A percentile compares a stretch with the other conserved stretches of the same genome.
These are phyloP conservation scores for Hansenula anomala DNA, from an alignment of 1,139 yeast genomes.

Conservation along the genomic window DNA sequence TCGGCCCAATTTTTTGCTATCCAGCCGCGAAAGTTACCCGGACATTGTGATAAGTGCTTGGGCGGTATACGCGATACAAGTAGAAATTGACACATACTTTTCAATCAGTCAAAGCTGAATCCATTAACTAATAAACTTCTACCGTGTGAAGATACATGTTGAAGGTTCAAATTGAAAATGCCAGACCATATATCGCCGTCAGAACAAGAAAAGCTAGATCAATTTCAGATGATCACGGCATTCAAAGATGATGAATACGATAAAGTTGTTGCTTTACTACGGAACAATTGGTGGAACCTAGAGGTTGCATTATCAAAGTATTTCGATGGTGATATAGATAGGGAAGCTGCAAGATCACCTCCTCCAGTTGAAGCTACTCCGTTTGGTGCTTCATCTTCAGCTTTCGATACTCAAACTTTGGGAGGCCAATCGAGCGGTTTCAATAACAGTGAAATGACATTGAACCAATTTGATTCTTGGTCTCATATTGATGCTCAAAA, in stretches of 20 bases:
- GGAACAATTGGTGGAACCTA: constrained; percentile 33
- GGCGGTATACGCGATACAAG: background rate
- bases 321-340: constrained; percentile 30
- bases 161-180: too few relatives aligned
- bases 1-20: constrained; percentile 9
- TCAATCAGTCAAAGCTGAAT: too few relatives aligned
- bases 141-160: too few relatives aligned
- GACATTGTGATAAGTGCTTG: background rate
- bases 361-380: constrained; percentile 7
- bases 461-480: background rate
- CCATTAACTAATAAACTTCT: too few relatives aligned
- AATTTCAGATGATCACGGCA: constrained; percentile 31
- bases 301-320: constrained; percentile 33
- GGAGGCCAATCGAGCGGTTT: background rate
- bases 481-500: constrained; percentile 2
- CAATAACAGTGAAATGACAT: background rate
- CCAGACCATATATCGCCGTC: constrained; percentile 27
- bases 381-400: background rate
- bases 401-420: background rate
- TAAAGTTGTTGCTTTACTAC: constrained; percentile 26
- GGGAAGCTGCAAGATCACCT: constrained; percentile 19
- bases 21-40: background rate
- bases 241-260: constrained; percentile 31
- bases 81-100: too few relatives aligned
- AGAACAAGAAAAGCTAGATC: constrained; percentile 32